phyloP scores from a whole-genome alignment of 2,329 filamentous ascomycete genomes.

The Talaromyces sp. region DNA sequence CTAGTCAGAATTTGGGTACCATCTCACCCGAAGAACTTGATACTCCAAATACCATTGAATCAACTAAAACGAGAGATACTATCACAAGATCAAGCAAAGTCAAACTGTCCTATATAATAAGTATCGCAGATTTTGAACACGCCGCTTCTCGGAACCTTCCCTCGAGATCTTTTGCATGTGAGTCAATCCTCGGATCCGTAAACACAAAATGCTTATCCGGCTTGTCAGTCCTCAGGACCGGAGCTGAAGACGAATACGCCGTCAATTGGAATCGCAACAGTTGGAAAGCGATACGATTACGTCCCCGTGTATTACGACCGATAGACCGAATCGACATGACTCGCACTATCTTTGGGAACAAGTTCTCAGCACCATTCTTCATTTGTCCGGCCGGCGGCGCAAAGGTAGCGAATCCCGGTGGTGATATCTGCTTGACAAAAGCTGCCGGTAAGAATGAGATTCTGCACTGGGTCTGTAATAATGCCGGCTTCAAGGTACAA shows the following conservation, averaged over 20 bases:
- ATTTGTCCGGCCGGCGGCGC: not conserved
- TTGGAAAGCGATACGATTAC: not conserved
- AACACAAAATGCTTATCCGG: not conserved
- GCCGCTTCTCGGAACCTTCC: not conserved
- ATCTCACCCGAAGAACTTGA: not conserved
- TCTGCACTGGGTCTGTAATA: not conserved
- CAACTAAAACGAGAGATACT: not conserved
- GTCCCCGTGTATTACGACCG: not conserved
- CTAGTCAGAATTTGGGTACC: not conserved
- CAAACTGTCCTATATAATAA: not conserved
- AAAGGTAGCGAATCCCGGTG: not conserved
- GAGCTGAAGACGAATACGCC: not conserved
- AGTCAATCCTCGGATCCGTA: too few species aligned
- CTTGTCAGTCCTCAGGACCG: not conserved
- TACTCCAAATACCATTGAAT: not conserved
- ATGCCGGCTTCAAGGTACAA: not conserved
- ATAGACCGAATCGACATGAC: not conserved
- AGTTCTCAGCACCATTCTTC: not conserved
- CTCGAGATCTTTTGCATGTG: not conserved
- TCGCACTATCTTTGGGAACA: not conserved
- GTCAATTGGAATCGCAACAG: not conserved
- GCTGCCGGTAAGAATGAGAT: not conserved
- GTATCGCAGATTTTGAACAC: not conserved
- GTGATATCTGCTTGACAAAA: not conserved
- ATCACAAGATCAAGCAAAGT: not conserved